phyloP scores from a whole-genome alignment of 2,329 filamentous ascomycete species.

The Penicillium sp. region DNA sequence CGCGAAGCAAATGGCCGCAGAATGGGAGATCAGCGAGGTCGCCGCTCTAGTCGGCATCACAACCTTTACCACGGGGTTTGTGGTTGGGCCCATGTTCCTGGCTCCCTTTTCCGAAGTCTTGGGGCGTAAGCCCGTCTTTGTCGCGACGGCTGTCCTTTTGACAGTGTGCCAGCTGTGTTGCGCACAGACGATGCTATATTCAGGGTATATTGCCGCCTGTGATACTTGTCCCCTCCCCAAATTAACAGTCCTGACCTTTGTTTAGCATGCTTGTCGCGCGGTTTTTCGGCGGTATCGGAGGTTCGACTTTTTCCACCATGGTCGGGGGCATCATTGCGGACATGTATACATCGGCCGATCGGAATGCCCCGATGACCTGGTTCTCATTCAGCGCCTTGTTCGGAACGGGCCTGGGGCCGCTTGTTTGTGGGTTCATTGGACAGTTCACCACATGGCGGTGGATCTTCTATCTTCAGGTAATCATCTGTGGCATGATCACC shows the following conservation, averaged over 20 bases:
- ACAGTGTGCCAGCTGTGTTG: constrained; percentile 73
- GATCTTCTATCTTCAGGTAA: constrained; percentile 86
- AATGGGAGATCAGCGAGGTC: constrained; percentile 69
- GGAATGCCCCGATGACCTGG: constrained; percentile 88
- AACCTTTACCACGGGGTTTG: constrained; percentile 80
- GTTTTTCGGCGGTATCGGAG: constrained; percentile 78
- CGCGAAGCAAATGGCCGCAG: constrained; percentile 65
- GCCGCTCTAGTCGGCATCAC: constrained; percentile 78
- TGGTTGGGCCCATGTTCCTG: constrained; percentile 81
- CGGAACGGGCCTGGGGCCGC: constrained; percentile 78
- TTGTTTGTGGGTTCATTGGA: constrained; percentile 73
- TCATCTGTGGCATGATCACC: constrained; percentile 68
- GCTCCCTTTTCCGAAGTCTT: constrained; percentile 89
- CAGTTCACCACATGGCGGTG: constrained; percentile 75
- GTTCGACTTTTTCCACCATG: constrained; percentile 80
- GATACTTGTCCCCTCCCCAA: no score
- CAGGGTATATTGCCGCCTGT: constrained; percentile 53
- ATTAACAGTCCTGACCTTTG: no score
- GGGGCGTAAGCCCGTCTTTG: constrained; percentile 81
- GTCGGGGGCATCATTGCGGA: constrained; percentile 91
- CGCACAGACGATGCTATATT: constrained; percentile 70
- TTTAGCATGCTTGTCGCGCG: constrained; percentile 67
- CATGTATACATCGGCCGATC: constrained; percentile 75
- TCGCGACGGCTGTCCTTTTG: constrained; percentile 73
- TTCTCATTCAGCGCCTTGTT: constrained; percentile 80